These are phyloP conservation scores for Cyberlindnera mrakii DNA, from an alignment of 805 yeast genomes.

Conservation along the genomic window DNA sequence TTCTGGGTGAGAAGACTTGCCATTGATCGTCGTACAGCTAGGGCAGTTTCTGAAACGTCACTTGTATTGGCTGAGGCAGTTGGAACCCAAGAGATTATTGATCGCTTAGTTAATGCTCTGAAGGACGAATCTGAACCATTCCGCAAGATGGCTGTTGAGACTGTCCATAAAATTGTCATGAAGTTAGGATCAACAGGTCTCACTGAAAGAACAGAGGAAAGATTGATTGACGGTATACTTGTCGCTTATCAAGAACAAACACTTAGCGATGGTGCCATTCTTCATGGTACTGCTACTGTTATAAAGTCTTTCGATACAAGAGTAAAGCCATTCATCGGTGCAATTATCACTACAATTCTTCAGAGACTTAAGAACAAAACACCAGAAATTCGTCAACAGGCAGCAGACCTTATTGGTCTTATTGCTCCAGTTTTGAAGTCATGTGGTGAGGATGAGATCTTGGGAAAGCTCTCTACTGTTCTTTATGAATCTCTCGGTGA, in stretches of 20 bases:
- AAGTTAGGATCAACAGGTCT: constrained; percentile 52
- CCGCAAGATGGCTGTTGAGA: constrained; percentile 71
- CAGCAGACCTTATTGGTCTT: constrained; percentile 68
- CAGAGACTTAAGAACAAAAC: constrained; percentile 67
- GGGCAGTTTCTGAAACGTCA: constrained; percentile 68
- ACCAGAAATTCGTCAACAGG: constrained; percentile 71
- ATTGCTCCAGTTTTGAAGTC: constrained; percentile 60
- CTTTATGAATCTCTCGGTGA: constrained; percentile 92
- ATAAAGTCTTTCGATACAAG: constrained; percentile 57
- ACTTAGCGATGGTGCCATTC: constrained; percentile 44
- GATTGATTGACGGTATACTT: constrained; percentile 73
- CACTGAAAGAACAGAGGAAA: constrained; percentile 51
- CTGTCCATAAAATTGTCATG: constrained; percentile 51
- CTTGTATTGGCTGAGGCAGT: constrained; percentile 58
- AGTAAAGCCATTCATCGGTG: constrained; percentile 63
- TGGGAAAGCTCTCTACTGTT: constrained; percentile 66
- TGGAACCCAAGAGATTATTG: constrained; percentile 58
- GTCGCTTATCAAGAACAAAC: constrained; percentile 79
- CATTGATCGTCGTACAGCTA: constrained; percentile 49
- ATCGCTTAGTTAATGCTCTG: constrained; percentile 47
- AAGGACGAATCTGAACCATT: constrained; percentile 82
- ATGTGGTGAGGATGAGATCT: constrained; percentile 57
- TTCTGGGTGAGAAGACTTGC: constrained; percentile 88
- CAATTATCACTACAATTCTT: constrained; percentile 65
- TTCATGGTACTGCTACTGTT: constrained; percentile 60